Base-by-base conservation (phyloP, 768 basidiomycete species). In the Boletus pseudopeckii region DNA sequence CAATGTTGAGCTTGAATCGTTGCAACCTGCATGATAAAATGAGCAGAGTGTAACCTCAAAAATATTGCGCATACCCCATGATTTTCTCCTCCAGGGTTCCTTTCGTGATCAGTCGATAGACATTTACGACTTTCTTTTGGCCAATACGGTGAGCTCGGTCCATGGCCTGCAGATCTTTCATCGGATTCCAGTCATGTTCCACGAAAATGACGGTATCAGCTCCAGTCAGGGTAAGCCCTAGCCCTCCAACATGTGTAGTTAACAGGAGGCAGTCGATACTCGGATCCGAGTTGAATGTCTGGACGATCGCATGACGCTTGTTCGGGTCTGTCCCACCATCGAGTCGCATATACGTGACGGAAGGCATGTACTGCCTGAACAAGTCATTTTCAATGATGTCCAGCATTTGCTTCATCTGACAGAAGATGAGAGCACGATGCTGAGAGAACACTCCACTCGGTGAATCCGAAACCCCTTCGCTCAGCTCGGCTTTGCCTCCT, bases 131-230 rank as follows among this genome's bases (percentile, higher is more conserved):
- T 71, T 94, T 93, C 78, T 97, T 98, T 74, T 99, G 97, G 7
- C 97, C 97, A 36, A 98, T 87, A 50, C 97, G 87, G 73, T 98
- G 97, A 1, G 97, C 97, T 53, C 97, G 83, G 67, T 99, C 97
- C 97, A 99, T 99, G 8, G 97, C 97, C 67, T 99, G 97, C 7
- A 98, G 74, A 75, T 99, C 97, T 71, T 98, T 98, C 94, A 96
- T 97, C 7, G 97, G 97, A 69, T 99, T 99, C 97, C 97, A 99
- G 69, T 99, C 97, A 64, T 99, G 97, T 68, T 99, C 97, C 48
- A 99, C 92, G 64, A 99, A 99, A 58, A 99, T 97, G 53, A 99
- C 97, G 1, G 97, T 99, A 68, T 99, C 97, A 7, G 97, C 97
- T 20, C 97, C 96, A 0, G 97, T 99, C 58, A 99, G 74, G 18